phyloP scores from a whole-genome alignment of 2,329 filamentous ascomycete species.

The Alternaria arborescens region DNA sequence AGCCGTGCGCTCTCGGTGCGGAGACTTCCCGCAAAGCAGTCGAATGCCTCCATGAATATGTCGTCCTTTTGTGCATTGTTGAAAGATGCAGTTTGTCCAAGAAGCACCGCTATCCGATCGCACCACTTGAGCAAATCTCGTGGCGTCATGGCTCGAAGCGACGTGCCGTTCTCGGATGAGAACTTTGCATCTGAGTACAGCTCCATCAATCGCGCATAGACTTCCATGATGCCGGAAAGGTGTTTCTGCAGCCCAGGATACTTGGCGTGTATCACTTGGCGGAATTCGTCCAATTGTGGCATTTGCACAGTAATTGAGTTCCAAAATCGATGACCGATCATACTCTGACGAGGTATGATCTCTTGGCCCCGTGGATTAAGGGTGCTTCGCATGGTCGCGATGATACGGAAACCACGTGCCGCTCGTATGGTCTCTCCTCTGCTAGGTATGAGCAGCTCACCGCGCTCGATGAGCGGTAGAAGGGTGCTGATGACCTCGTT shows the following conservation, averaged over 20 bases:
- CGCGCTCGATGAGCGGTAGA: conserved; percentile 87
- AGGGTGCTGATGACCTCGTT: conserved; percentile 94
- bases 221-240: conserved; percentile 63
- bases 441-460: conserved; percentile 89
- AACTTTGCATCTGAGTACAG: conserved; percentile 56
- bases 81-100: conserved; percentile 68
- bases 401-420: conserved; percentile 83
- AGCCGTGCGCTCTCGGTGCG: conserved; percentile 70
- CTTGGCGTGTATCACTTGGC: conserved; percentile 73
- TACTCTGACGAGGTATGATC: conserved; percentile 70
- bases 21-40: conserved; percentile 88
- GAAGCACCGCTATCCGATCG: conserved; percentile 72
- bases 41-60: conserved; percentile 92
- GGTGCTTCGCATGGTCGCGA: conserved; percentile 85
- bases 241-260: conserved; percentile 73
- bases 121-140: conserved; percentile 94
- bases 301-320: conserved; percentile 74
- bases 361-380: conserved; percentile 73
- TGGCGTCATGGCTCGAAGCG: conserved; percentile 70
- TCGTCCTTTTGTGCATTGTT: conserved; percentile 77
- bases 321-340: conserved; percentile 90
- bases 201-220: conserved; percentile 59
- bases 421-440: conserved; percentile 87
- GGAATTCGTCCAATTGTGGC: conserved; percentile 74
- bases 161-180: conserved; percentile 63